Evolutionary conservation across 257 asterid species (phyloP), one percentile per base, ranked within the genome.

Genomic region (Haberlea rhodopensis): DNA sequence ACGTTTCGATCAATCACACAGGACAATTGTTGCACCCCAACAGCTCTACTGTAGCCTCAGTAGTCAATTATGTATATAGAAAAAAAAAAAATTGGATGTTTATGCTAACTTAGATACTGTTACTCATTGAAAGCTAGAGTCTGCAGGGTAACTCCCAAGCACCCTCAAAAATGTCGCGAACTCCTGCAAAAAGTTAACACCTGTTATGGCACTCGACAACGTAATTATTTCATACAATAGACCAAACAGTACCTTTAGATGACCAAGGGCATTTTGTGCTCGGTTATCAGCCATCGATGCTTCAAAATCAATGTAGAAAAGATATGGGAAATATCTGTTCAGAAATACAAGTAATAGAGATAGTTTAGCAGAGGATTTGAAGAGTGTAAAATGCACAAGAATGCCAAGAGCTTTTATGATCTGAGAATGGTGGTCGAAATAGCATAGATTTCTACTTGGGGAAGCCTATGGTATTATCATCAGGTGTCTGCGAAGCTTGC

Each of bases 271-370:
- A 82, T 94, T 87, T 82, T 94, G 99, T 73, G 99, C 91, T 71
- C 88, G 87, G 82, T 86, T 89, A 60, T 94, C 99, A 25, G 99
- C 99, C 96, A 90, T 94, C 68, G 99, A 94, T 71, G 97, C 96
- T 80, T 94, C 97, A 70, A 94, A 94, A 82, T 94, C 99, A 60
- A 94, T 92, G 67, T 90, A 92, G 81, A 92, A 92, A 70, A 92
- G 90, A 84, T 92, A 92, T 18, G 97, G 99, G 69, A 92, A 92
- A 71, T 83, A 79, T 67, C 99, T 94, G 91, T 71, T 76, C 62
- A 76, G 66, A 56, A 16, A 61, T 45, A 57, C 45, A 65, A 60
- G 16, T 27, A 24, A n/a, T 27, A 13, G 20, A 40, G 20, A 55
- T 56, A 23, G 43, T 52, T 18, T 7, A 48, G 15, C 21, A 13